Percentiles rank a stretch among this genome's conserved stretches.
These are phyloP conservation scores for Santalum album DNA, from an alignment of 164 flowering plant genomes.

Conservation along the genomic window DNA sequence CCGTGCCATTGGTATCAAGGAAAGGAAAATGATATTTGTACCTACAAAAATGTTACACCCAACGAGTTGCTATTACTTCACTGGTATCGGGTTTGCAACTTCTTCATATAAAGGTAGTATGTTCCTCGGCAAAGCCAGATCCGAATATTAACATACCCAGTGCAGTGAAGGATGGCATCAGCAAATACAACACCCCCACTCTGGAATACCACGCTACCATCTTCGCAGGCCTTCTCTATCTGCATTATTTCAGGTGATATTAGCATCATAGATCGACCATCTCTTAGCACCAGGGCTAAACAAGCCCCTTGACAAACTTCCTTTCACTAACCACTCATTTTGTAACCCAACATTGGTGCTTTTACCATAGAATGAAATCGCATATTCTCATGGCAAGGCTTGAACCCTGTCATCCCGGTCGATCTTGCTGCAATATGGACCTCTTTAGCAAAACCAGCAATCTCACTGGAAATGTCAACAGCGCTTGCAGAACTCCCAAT, in stretches of 20 bases:
- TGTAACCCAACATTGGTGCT: conserved; percentile 4
- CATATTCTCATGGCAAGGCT: conserved; percentile 51
- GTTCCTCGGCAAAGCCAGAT: too few relatives aligned
- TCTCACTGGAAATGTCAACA: conserved; percentile 69
- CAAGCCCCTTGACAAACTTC: background rate
- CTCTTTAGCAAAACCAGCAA: conserved; percentile 65
- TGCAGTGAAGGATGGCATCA: conserved; percentile 2
- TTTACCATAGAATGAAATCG: conserved; percentile 86
- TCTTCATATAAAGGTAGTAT: too few relatives aligned
- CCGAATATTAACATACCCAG: conserved; percentile 6
- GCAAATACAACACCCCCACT: conserved; percentile 1
- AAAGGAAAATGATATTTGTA: conserved; percentile 83
- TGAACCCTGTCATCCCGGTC: conserved; percentile 23
- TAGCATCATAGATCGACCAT: background rate
- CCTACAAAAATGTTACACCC: conserved; percentile 21
- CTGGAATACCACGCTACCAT: conserved; percentile 1
- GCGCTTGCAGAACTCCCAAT: conserved; percentile 78
- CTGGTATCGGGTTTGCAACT: too few relatives aligned
- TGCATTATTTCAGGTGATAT: background rate
- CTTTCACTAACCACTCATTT: background rate
- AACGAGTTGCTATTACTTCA: background rate
- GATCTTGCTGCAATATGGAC: conserved; percentile 76
- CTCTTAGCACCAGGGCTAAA: background rate
- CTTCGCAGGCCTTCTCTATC: background rate
- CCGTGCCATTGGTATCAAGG: conserved; percentile 47